These are phyloP conservation scores for Yarrowia galli DNA, from an alignment of 1,139 yeast species.

Conservation along the genomic window DNA sequence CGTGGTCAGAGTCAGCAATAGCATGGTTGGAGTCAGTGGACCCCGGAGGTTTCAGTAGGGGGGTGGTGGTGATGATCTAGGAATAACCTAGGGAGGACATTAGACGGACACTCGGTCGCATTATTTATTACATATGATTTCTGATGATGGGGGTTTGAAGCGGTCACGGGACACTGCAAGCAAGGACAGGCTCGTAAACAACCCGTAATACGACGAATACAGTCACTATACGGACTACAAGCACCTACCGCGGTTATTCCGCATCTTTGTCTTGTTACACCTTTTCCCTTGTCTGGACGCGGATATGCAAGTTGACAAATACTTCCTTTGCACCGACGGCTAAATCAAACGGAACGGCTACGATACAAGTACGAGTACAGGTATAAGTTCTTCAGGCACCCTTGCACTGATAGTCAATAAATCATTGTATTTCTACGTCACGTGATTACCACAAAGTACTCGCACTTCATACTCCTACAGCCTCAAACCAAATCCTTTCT, in stretches of 20 bases:
- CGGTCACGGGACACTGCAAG: too few species aligned
- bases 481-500: slow-evolving; percentile 2
- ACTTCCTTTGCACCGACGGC: slow-evolving; percentile 9
- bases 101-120: not conserved
- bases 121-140: not conserved
- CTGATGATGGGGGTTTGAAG: too few species aligned
- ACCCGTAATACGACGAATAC: too few species aligned
- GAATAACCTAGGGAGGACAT: too few species aligned
- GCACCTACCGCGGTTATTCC: not conserved
- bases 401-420: not conserved
- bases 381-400: too few species aligned
- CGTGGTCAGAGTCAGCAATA: slow-evolving; percentile 20
- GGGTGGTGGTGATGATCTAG: too few species aligned
- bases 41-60: not conserved
- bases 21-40: slow-evolving; percentile 4
- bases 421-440: slow-evolving; percentile 3
- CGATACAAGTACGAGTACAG: too few species aligned
- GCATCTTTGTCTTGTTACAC: not conserved
- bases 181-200: too few species aligned
- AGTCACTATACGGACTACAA: not conserved
- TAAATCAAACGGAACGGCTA: too few species aligned
- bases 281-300: not conserved
- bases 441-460: too few species aligned
- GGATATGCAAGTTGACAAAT: not conserved
- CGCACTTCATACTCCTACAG: too few species aligned